phyloP scores from a whole-genome alignment of 352 stramenopile genomes.

The Pythium apleroticum region DNA sequence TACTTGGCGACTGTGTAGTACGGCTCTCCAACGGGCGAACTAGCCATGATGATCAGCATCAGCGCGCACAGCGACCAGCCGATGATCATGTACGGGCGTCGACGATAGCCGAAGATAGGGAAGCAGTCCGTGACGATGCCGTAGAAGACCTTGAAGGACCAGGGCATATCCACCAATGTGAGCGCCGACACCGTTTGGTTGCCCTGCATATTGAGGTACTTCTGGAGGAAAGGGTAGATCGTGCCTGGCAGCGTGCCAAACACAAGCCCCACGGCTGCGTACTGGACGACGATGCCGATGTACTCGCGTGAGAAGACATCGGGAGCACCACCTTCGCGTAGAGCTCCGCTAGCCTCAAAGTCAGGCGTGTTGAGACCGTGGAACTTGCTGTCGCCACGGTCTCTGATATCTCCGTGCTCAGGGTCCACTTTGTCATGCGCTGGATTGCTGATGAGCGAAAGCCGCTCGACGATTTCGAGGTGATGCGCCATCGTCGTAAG shows the following conservation, averaged over 20 bases:
- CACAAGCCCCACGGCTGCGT: slow-evolving; percentile 47
- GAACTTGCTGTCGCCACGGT: slow-evolving; percentile 28
- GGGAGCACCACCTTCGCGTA: slow-evolving; percentile 38
- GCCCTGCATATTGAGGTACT: slow-evolving; percentile 49
- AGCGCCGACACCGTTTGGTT: slow-evolving; percentile 29
- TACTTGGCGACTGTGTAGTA: slow-evolving; percentile 46
- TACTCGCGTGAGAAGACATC: slow-evolving; percentile 32
- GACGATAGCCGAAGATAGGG: slow-evolving; percentile 50
- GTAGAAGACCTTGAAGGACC: slow-evolving; percentile 71
- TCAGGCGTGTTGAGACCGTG: slow-evolving; percentile 35
- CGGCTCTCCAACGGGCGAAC: slow-evolving; percentile 39
- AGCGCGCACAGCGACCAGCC: slow-evolving; percentile 46
- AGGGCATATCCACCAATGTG: slow-evolving; percentile 41
- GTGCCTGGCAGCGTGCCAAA: slow-evolving; percentile 43
- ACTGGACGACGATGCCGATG: slow-evolving; percentile 53
- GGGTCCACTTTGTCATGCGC: slow-evolving; percentile 24
- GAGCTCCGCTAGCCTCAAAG: slow-evolving; percentile 37
- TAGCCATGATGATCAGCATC: slow-evolving; percentile 53
- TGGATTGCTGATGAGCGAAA: slow-evolving; percentile 38
- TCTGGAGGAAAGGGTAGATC: slow-evolving; percentile 53
- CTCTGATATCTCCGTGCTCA: slow-evolving; percentile 2
- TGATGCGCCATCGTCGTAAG: too few relatives aligned
- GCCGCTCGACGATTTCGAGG: slow-evolving; percentile 24
- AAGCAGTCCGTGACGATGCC: slow-evolving; percentile 29
- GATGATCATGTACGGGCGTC: slow-evolving; percentile 55